A percentile compares a stretch with the other conserved stretches of the same genome.
Conservation (phyloP, 1,284 basidiomycete species). For the Puccinia hordei region DNA sequence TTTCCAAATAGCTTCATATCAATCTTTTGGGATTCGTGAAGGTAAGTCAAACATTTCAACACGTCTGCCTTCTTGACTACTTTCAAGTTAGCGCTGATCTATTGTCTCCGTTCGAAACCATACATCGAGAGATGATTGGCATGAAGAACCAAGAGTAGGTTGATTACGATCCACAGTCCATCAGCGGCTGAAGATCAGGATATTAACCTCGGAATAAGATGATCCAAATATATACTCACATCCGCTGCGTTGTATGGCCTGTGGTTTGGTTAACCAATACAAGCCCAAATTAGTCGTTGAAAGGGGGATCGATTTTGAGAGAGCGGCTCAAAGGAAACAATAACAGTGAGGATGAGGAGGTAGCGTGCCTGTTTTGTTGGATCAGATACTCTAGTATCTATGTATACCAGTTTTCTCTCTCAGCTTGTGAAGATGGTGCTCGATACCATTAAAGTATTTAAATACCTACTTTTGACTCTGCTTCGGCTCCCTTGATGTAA, state of each 20-base stretch:
- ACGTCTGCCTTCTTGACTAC: conserved; percentile 38
- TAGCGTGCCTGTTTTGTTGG: conserved; percentile 28
- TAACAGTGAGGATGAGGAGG: not conserved
- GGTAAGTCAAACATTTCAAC: conserved; percentile 41
- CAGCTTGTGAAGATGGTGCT: not conserved
- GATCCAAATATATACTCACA: conserved; percentile 9
- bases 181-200: not conserved
- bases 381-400: conserved; percentile 37
- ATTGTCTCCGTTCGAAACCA: not conserved
- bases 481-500: conserved; percentile 36
- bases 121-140: not conserved
- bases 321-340: not conserved
- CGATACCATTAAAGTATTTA: not conserved
- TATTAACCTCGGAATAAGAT: not conserved
- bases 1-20: conserved; percentile 45
- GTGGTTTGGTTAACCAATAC: not conserved
- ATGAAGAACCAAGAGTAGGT: not conserved
- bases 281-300: not conserved
- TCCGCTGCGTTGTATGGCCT: conserved; percentile 34
- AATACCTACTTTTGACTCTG: conserved; percentile 25
- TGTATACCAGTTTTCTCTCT: not conserved
- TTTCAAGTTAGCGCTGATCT: conserved; percentile 40
- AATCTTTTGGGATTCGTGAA: conserved; percentile 41
- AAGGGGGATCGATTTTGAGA: not conserved
- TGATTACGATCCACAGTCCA: not conserved